Evolutionary conservation across 1,139 yeast species (phyloP).

Genomic region (Geotrichum histeridarum): DNA sequence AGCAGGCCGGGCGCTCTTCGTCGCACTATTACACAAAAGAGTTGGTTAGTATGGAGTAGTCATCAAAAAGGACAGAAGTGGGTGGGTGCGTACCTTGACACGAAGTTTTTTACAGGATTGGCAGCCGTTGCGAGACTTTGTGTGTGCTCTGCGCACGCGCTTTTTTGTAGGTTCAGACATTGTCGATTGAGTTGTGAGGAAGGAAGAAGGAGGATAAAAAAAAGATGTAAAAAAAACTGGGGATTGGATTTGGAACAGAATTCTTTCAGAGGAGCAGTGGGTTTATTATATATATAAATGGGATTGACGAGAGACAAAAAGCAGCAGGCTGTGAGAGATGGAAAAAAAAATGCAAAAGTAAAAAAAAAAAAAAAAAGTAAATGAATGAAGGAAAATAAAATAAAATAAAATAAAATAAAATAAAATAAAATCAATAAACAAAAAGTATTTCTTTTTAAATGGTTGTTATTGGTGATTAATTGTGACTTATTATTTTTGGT

Average conservation of each 20-base stretch:
- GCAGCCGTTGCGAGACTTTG: constrained; percentile 14
- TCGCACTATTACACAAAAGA: constrained; percentile 8
- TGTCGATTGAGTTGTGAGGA: not conserved
- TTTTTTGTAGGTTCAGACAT: constrained; percentile 2
- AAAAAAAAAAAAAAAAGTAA: not conserved
- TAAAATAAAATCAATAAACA: not conserved
- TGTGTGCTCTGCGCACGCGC: constrained; percentile 14
- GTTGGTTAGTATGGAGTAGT: not conserved
- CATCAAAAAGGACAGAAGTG: not conserved
- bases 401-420: not conserved
- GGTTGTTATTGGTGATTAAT: no score
- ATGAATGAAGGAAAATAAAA: not conserved
- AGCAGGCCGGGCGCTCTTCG: constrained; percentile 14
- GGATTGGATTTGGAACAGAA: not conserved
- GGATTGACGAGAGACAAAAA: not conserved
- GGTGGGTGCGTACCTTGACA: constrained; percentile 1
- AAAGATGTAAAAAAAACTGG: not conserved
- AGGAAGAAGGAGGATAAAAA: not conserved
- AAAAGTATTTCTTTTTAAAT: not conserved
- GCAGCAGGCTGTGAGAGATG: not conserved
- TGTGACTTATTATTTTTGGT: no score
- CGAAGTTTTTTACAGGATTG: constrained; percentile 12
- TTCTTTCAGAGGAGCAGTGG: not conserved
- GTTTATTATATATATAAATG: not conserved
- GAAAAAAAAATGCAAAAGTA: not conserved